Conservation (phyloP, 306 rosid species). For the Acacia crassicarpa region DNA sequence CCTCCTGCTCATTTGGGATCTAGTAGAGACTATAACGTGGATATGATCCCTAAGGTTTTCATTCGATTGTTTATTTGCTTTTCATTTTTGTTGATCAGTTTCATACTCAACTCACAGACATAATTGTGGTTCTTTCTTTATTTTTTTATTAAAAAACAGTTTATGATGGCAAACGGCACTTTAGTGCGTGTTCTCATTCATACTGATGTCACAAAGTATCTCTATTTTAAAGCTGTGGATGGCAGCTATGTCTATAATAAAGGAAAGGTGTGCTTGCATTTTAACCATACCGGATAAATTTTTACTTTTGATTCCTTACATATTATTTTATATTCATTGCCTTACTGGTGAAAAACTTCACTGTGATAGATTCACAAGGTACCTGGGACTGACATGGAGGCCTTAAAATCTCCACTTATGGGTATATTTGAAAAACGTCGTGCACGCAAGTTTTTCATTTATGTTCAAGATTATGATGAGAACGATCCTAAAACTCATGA, state of each 20-base stretch:
- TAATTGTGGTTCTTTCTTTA: neutral
- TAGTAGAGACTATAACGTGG: constrained; percentile 93
- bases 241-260: constrained; percentile 68
- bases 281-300: neutral
- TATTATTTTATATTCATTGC: neutral
- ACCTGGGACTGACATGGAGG: constrained; percentile 92
- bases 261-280: constrained; percentile 56
- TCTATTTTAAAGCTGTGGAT: constrained; percentile 93
- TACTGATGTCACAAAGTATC: constrained; percentile 94
- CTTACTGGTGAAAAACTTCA: constrained; percentile 18
- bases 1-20: constrained; percentile 91
- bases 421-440: constrained; percentile 96
- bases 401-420: constrained; percentile 93
- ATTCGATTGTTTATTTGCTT: neutral
- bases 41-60: constrained; percentile 91
- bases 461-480: constrained; percentile 78
- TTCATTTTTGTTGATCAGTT: neutral
- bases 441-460: constrained; percentile 89
- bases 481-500: constrained; percentile 85
- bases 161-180: constrained; percentile 97
- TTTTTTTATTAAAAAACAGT: constrained; percentile 37
- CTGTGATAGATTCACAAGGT: constrained; percentile 82
- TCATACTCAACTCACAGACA: neutral
- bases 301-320: neutral
- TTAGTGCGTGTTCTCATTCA: constrained; percentile 95